phyloP scores from a whole-genome alignment of 768 basidiomycete species.

The Clitopilus hobsonii region DNA sequence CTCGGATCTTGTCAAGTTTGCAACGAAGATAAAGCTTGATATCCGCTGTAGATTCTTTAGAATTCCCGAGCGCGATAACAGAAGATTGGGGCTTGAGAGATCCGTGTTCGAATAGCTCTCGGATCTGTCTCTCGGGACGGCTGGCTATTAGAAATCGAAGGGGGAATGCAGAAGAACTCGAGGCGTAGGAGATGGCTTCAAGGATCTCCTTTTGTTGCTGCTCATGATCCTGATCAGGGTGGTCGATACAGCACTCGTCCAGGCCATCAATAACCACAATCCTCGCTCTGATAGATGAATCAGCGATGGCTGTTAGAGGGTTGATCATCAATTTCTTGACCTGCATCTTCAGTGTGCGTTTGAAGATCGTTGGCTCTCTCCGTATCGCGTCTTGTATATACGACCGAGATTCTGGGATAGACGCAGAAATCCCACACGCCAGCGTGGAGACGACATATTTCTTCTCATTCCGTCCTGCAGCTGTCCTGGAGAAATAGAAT shows the following conservation, averaged over 20 bases:
- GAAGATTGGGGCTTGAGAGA: not conserved
- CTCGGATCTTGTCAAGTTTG: not conserved
- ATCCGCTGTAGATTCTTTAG: not conserved
- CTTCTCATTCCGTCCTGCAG: not conserved
- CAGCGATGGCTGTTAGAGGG: not conserved
- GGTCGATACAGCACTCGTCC: not conserved
- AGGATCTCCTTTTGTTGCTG: not conserved
- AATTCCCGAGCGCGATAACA: not conserved
- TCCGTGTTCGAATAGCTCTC: not conserved
- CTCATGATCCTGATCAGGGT: not conserved
- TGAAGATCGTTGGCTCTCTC: not conserved
- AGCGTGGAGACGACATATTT: not conserved
- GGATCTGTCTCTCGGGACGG: not conserved
- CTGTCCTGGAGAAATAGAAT: not conserved
- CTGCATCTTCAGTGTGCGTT: not conserved
- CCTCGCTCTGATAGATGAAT: not conserved
- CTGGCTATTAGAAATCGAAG: not conserved
- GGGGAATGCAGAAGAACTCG: not conserved
- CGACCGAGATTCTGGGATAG: not conserved
- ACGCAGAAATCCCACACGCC: not conserved
- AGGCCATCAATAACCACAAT: not conserved
- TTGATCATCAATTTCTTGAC: not conserved
- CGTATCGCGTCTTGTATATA: not conserved
- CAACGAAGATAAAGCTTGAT: not conserved
- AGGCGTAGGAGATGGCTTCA: not conserved